Base-by-base conservation (phyloP, 2,329 filamentous ascomycete genomes). In the Metarhizium humberi region DNA sequence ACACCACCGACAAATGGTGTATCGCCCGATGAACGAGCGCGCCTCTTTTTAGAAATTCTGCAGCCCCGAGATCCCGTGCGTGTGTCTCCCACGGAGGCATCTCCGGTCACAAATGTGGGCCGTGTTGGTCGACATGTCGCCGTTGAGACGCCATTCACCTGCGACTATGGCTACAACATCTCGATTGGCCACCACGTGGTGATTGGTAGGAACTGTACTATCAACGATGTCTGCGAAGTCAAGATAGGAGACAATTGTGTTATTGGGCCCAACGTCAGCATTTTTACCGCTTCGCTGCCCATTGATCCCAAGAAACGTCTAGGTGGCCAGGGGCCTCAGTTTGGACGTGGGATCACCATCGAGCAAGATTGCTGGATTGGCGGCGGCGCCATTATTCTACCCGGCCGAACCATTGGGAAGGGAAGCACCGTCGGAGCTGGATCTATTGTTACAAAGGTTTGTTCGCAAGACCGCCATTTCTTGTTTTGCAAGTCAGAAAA, bases 101-200 rank as follows among this genome's bases (percentile, higher is more conserved):
- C 78, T 49, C 72, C 78, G 10, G 68, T 80, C 54, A 77, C 76
- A 45, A 77, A 80, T 62, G 66, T 75, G 55, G 88, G 81, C 55
- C 80, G 77, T 29, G 80, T 94, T 5, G 90, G 90, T n/a, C 80
- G 85, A 16, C 83, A 86, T 55, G 86, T 89, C 5, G 78, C 86
- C 46, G 87, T 99, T 30, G 90, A 96, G 64, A 84, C 88, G 3
- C 92, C 92, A 0, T 97, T 99, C 69, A 85, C 80, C 50, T 96
- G 92, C 68, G 91, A 96, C 65, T 96, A 96, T 65, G 94, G 94
- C 0, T 97, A 96, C 73, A 97, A 99, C 69, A 87, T 97, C 63
- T 81, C 81, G 50, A 88, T 99, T 61, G 92, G 89, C 13, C 86
- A 92, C 62, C 86, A 94, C 60, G 90, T 95, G 3, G 81, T 86